A percentile compares a stretch with the other conserved stretches of the same genome.
These are phyloP conservation scores for Akanthomyces dipterigenus DNA, from an alignment of 2,329 filamentous ascomycete species.

Conservation along the genomic window DNA sequence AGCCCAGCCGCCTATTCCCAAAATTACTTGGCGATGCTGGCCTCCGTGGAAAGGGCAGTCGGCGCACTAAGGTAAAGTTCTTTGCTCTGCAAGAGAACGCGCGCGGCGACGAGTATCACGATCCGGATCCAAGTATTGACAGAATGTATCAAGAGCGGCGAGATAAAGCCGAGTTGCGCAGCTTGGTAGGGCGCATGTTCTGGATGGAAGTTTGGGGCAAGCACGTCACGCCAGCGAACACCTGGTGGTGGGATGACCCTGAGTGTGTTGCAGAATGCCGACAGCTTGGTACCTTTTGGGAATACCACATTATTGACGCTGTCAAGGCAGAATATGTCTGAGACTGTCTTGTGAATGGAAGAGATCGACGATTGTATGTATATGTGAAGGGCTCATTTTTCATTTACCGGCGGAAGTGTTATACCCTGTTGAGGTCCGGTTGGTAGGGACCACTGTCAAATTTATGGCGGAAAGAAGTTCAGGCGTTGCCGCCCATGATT, in stretches of 20 bases:
- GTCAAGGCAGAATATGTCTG: constrained; percentile 32
- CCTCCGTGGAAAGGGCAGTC: constrained; percentile 41
- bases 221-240: constrained; percentile 34
- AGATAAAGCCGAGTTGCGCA: constrained; percentile 41
- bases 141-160: constrained; percentile 21
- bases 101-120: constrained; percentile 16
- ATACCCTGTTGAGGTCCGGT: not conserved
- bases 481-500: not conserved
- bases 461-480: not conserved
- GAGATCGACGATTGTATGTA: not conserved
- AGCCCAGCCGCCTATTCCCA: constrained; percentile 52
- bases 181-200: constrained; percentile 47
- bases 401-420: constrained; percentile 4
- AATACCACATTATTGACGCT: constrained; percentile 51
- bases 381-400: not conserved
- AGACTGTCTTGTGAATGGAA: not conserved
- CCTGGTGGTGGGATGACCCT: constrained; percentile 58
- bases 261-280: constrained; percentile 49
- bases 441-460: not conserved
- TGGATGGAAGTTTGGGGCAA: constrained; percentile 57
- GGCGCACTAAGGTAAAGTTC: constrained; percentile 42
- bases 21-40: constrained; percentile 51
- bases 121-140: constrained; percentile 20
- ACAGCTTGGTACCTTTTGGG: constrained; percentile 48
- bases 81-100: constrained; percentile 34